Conservation (phyloP, 2,329 filamentous ascomycete genomes). For the Colletotrichum liriopes region DNA sequence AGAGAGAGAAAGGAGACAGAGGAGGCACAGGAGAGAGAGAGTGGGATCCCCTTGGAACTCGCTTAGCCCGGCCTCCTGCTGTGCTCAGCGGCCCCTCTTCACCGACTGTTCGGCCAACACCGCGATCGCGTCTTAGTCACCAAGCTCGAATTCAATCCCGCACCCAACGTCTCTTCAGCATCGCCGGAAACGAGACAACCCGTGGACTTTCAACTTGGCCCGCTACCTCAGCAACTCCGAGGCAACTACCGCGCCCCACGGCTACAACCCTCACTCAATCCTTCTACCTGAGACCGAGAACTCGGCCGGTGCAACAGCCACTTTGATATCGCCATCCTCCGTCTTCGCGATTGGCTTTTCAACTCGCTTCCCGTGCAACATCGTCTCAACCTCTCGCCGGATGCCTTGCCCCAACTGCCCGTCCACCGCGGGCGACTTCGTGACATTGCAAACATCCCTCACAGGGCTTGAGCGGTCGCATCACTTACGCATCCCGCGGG, state of each 20-base stretch:
- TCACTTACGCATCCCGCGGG: too few relatives aligned
- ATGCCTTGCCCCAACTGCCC: not conserved
- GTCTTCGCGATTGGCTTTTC: conserved; percentile 25
- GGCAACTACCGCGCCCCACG: not conserved
- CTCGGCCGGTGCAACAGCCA: conserved; percentile 13
- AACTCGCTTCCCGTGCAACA: conserved; percentile 9
- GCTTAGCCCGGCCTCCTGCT: not conserved
- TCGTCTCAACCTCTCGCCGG: conserved; percentile 30
- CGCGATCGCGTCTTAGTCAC: not conserved
- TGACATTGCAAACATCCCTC: too few relatives aligned
- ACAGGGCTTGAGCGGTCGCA: too few relatives aligned
- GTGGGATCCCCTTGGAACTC: not conserved
- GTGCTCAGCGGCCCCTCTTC: conserved; percentile 9
- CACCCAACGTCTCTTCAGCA: not conserved
- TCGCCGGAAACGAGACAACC: not conserved
- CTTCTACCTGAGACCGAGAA: not conserved
- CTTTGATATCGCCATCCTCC: not conserved
- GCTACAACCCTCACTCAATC: too few relatives aligned
- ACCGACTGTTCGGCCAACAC: conserved; percentile 17
- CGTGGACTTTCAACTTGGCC: not conserved
- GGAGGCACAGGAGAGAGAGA: not conserved
- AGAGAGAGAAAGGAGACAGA: not conserved
- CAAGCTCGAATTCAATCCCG: conserved; percentile 2
- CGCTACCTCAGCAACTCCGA: not conserved
- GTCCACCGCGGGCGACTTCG: too few relatives aligned